phyloP scores from a whole-genome alignment of 306 rosid genomes.

The Arachis stenosperma region DNA sequence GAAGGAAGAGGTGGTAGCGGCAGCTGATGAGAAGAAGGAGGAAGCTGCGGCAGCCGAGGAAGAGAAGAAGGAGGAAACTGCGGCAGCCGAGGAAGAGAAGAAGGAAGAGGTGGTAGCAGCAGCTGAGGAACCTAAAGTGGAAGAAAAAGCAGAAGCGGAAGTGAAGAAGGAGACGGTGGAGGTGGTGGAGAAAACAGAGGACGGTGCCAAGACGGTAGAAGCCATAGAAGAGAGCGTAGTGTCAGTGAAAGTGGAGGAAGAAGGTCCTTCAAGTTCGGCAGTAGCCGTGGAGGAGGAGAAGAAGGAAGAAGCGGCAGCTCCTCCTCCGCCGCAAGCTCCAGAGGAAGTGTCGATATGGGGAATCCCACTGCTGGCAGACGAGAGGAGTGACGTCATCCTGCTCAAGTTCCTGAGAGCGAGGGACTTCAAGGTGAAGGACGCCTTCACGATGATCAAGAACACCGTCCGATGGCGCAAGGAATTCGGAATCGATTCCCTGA shows the following conservation, averaged over 20 bases:
- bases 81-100: not conserved
- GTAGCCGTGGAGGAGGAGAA: constrained; percentile 5
- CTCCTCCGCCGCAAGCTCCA: constrained; percentile 37
- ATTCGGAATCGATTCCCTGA: constrained; percentile 57
- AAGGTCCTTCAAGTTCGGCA: constrained; percentile 16
- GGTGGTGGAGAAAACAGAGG: constrained; percentile 52
- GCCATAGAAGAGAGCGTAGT: constrained; percentile 70
- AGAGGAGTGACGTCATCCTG: constrained; percentile 74
- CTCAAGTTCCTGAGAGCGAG: constrained; percentile 80
- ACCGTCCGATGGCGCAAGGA: constrained; percentile 81
- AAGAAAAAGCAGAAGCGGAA: constrained; percentile 32
- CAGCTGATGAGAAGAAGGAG: constrained; percentile 6
- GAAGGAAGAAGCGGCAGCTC: not conserved
- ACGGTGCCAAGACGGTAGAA: constrained; percentile 73
- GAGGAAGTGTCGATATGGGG: constrained; percentile 78
- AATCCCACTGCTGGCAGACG: constrained; percentile 64
- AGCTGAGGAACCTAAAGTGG: constrained; percentile 34
- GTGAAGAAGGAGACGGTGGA: constrained; percentile 6
- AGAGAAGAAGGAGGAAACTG: constrained; percentile 9
- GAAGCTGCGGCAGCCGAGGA: not conserved
- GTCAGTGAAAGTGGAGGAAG: not conserved
- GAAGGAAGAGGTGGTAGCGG: constrained; percentile 3
- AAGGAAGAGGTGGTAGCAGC: not conserved
- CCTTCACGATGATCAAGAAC: constrained; percentile 67
- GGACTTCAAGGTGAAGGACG: constrained; percentile 82